Percentiles rank a stretch among this genome's conserved stretches.
phyloP scores from a whole-genome alignment of 1,284 basidiomycete species.

The Caloboletus firmus region DNA sequence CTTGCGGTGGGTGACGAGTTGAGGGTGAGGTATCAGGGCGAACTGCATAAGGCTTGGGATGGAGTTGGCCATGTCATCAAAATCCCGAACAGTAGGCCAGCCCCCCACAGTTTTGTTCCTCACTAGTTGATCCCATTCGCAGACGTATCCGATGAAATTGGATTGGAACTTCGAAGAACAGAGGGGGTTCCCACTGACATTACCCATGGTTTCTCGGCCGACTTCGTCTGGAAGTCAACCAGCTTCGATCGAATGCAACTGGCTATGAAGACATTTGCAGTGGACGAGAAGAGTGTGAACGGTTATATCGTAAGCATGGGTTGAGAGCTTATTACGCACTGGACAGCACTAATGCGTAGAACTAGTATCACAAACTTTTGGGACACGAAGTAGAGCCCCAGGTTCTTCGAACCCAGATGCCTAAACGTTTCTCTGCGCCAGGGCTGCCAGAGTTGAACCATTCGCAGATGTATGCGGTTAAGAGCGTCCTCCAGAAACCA shows the following conservation, averaged over 20 bases:
- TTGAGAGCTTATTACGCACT: background rate
- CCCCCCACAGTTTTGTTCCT: background rate
- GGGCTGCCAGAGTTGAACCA: constrained; percentile 98
- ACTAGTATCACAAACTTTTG: constrained; percentile 94
- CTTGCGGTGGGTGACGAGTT: constrained; percentile 97
- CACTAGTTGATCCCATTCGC: constrained; percentile 21
- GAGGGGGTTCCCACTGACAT: constrained; percentile 96
- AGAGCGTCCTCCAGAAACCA: constrained; percentile 98
- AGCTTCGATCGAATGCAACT: constrained; percentile 99
- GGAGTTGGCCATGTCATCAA: constrained; percentile 98
- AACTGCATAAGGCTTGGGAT: constrained; percentile 92
- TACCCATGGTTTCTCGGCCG: constrained; percentile 92
- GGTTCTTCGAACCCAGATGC: constrained; percentile 89
- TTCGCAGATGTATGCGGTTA: constrained; percentile 99
- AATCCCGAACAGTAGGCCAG: constrained; percentile 90
- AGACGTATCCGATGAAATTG: constrained; percentile 99
- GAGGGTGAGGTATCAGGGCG: constrained; percentile 85
- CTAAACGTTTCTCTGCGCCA: constrained; percentile 94
- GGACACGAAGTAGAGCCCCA: constrained; percentile 96
- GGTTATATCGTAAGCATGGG: constrained; percentile 79
- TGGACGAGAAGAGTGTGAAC: constrained; percentile 98
- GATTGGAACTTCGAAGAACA: constrained; percentile 84
- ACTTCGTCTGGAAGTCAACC: constrained; percentile 99
- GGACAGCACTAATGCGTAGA: constrained; percentile 13
- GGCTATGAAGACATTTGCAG: constrained; percentile 99